Percentiles rank a stretch among this genome's conserved stretches.
phyloP scores from a whole-genome alignment of 2,329 filamentous ascomycete species.

The Penicillium sp. region DNA sequence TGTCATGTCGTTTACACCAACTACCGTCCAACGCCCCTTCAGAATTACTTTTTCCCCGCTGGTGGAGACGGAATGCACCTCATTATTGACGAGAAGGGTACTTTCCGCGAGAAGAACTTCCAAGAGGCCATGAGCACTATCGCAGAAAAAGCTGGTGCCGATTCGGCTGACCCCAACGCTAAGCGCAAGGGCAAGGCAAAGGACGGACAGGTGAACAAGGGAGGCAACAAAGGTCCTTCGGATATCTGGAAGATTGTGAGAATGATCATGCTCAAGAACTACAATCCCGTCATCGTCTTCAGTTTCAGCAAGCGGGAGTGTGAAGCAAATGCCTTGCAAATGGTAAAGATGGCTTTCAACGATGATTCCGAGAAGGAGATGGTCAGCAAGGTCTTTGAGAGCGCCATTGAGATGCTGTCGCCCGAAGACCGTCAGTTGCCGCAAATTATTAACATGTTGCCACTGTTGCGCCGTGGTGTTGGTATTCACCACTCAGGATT shows the following conservation, averaged over 20 bases:
- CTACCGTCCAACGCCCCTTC: slow-evolving; percentile 92
- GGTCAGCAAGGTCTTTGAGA: slow-evolving; percentile 91
- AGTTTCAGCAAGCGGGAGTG: slow-evolving; percentile 99
- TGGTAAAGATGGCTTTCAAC: slow-evolving; percentile 89
- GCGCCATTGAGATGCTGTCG: slow-evolving; percentile 87
- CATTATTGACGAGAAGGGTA: slow-evolving; percentile 94
- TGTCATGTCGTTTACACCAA: slow-evolving; percentile 99
- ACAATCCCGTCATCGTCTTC: slow-evolving; percentile 98
- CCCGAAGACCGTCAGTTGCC: slow-evolving; percentile 86
- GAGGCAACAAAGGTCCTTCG: slow-evolving; percentile 67
- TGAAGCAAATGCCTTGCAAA: slow-evolving; percentile 83
- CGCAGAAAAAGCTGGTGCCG: slow-evolving; percentile 81
- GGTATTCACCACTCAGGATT: slow-evolving; percentile 97
- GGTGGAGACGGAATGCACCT: slow-evolving; percentile 91
- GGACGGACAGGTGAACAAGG: slow-evolving; percentile 89
- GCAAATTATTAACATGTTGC: slow-evolving; percentile 88
- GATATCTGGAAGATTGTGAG: slow-evolving; percentile 98
- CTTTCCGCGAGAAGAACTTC: slow-evolving; percentile 96
- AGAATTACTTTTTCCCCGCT: slow-evolving; percentile 96
- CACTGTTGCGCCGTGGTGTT: slow-evolving; percentile 85
- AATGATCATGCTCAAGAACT: slow-evolving; percentile 98
- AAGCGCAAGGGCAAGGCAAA: slow-evolving; percentile 85
- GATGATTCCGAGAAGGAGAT: slow-evolving; percentile 93
- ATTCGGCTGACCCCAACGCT: slow-evolving; percentile 75
- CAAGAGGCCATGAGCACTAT: slow-evolving; percentile 92